A percentile compares a stretch with the other conserved stretches of the same genome.
These are phyloP conservation scores for Senna siamea DNA, from an alignment of 306 rosid genomes.

Conservation along the genomic window DNA sequence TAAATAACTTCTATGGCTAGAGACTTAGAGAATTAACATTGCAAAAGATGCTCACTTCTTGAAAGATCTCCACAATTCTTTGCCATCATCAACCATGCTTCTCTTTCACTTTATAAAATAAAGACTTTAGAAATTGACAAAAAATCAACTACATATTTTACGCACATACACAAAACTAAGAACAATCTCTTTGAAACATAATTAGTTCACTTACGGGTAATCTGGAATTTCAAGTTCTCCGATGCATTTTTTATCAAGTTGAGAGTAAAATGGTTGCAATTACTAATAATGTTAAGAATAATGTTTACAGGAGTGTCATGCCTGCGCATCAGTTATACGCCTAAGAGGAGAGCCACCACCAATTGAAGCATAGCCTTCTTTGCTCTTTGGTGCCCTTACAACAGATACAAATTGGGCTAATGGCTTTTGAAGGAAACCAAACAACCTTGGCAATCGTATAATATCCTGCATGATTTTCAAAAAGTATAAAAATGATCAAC, in stretches of 20 bases:
- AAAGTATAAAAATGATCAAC: constrained; percentile 9
- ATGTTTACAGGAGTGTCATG: constrained; percentile 39
- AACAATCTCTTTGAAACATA: constrained; percentile 3
- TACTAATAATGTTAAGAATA: neutral
- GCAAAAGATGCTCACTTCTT: constrained; percentile 11
- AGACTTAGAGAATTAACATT: neutral
- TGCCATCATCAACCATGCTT: neutral
- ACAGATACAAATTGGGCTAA: constrained; percentile 88
- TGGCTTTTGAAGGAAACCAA: constrained; percentile 92
- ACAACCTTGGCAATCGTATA: constrained; percentile 85
- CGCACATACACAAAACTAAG: constrained; percentile 20
- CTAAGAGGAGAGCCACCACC: constrained; percentile 99
- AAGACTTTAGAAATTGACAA: constrained; percentile 10
- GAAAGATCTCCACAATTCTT: neutral
- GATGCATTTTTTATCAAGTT: constrained; percentile 23
- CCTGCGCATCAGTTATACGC: constrained; percentile 91
- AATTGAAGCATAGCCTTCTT: constrained; percentile 96
- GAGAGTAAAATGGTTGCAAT: constrained; percentile 24
- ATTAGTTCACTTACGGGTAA: constrained; percentile 29
- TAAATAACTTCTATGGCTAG: neutral
- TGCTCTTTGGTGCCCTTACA: constrained; percentile 89
- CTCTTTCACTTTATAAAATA: neutral
- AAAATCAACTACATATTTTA: constrained; percentile 1
- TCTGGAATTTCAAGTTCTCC: constrained; percentile 14
- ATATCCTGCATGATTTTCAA: constrained; percentile 66